phyloP scores from a whole-genome alignment of 2,329 filamentous ascomycete species.

The Parastagonospora avenae region DNA sequence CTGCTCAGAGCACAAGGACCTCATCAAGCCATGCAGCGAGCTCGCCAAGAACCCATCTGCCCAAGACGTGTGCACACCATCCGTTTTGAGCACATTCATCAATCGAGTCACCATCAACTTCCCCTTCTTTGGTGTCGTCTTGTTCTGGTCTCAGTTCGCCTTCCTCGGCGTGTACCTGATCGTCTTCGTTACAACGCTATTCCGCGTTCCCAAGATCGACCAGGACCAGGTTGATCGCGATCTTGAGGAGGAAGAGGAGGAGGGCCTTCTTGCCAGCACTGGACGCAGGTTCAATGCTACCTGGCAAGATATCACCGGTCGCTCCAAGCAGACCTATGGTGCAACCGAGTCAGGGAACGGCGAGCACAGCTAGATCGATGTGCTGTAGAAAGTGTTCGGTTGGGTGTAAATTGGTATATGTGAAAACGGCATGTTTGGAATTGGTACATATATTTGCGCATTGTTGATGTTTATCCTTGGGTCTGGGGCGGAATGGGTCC shows the following conservation, averaged over 20 bases:
- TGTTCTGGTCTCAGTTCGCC: constrained; percentile 95
- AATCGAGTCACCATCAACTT: constrained; percentile 93
- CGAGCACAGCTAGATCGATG: constrained; percentile 17
- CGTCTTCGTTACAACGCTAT: constrained; percentile 77
- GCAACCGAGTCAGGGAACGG: constrained; percentile 31
- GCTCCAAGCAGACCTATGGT: constrained; percentile 47
- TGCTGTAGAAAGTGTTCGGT: background rate
- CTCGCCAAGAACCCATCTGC: constrained; percentile 72
- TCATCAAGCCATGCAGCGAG: constrained; percentile 84
- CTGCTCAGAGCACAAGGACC: constrained; percentile 71
- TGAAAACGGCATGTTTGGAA: background rate
- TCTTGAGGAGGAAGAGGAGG: constrained; percentile 89
- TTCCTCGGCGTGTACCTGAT: constrained; percentile 85
- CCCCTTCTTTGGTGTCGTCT: constrained; percentile 89
- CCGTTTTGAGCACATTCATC: constrained; percentile 87
- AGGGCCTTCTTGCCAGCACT: constrained; percentile 84
- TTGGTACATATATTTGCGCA: too few relatives aligned
- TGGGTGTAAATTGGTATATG: constrained; percentile 1
- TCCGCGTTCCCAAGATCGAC: constrained; percentile 79
- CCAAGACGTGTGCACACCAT: constrained; percentile 84
- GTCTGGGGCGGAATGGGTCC: too few relatives aligned
- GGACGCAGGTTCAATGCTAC: constrained; percentile 81
- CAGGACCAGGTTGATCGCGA: constrained; percentile 83
- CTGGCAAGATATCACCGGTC: constrained; percentile 84
- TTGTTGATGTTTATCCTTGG: too few relatives aligned